A percentile compares a stretch with the other conserved stretches of the same genome.
Evolutionary conservation across 495 filamentous ascomycete species (phyloP).

Genomic region (Astrocystis sublimbata): DNA sequence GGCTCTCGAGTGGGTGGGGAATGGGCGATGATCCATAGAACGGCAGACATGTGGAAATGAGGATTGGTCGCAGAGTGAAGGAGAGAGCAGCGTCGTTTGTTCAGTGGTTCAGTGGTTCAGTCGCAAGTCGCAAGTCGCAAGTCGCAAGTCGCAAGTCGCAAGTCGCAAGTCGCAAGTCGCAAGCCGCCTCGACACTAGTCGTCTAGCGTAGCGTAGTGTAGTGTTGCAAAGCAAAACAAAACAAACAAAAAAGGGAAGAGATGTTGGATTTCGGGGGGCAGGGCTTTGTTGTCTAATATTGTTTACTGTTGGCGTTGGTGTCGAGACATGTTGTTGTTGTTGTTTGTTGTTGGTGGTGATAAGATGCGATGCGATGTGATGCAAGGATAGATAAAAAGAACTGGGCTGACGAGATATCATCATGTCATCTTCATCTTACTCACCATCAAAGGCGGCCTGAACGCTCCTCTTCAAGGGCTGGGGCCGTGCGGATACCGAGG

Average conservation of each 20-base stretch:
- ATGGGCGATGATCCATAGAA: background rate
- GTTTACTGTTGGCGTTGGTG: background rate
- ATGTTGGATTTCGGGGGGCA: too few relatives aligned
- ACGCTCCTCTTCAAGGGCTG: constrained; percentile 70
- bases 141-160: too few relatives aligned
- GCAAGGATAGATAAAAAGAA: background rate
- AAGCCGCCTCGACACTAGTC: background rate
- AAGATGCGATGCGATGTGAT: background rate
- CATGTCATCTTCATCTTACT: too few relatives aligned
- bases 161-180: too few relatives aligned
- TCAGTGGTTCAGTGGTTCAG: too few relatives aligned
- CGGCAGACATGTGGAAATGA: background rate
- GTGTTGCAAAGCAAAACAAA: background rate
- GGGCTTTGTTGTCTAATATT: background rate
- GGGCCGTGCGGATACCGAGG: constrained; percentile 43
- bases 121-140: too few relatives aligned
- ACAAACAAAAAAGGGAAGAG: background rate
- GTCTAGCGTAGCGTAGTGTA: too few relatives aligned
- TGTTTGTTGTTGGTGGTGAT: background rate
- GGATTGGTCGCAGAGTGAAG: background rate
- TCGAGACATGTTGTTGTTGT: background rate
- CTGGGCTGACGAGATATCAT: too few relatives aligned
- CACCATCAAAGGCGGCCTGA: constrained; percentile 81
- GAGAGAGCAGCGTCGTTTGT: background rate
- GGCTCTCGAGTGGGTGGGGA: background rate